Base-by-base conservation (phyloP, 2,329 filamentous ascomycete genomes). In the Penicillium freii region DNA sequence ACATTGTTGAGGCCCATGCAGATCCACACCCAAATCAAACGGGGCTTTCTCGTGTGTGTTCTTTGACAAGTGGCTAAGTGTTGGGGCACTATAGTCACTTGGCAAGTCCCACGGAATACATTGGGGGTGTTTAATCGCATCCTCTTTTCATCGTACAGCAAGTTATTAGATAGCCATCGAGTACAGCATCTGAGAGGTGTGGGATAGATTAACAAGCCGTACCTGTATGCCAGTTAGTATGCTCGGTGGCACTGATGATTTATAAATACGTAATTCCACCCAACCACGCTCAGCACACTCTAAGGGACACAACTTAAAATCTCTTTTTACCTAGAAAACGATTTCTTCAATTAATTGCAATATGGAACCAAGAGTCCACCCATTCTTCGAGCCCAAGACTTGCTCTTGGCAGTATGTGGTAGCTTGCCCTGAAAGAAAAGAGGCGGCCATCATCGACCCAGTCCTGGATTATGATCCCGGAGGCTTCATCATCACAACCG, bases 321-420 rank as follows among this genome's bases (percentile, higher is more conserved):
- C 8, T 8, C 6, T 2, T 31, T n/a, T n/a, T 1, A 15, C 15
- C 8, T 2, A 23, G 13, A 11, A 8, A 11, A 8, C 2, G 6
- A n/a, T 34, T 10, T 8, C 15, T 11, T 11, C 8, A 34, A 34
- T 1, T n/a, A n/a, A n/a, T n/a, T n/a, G n/a, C 1, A n/a, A 21
- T 38, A 40, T 59, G 61, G 59, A 79, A 49, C 76, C 78, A 8
- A 66, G 59, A 4, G 64, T 80, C 11, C 75, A 79, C 56, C 47
- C 69, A 6, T 43, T 78, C 2, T 80, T 78, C 45, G 78, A 80
- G 54, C 29, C 60, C 0, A 67, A 59, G 5, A 80, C 84, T 0
- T 75, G 75, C 10, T 84, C 83, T 11, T 87, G 81, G 81, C 85
- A 87, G 65, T 86, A 86, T 59, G 62, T 87, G 0, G 79, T 87